These are phyloP conservation scores for Eucalyptus caleyi DNA, from an alignment of 345 rosid genomes.

Conservation along the genomic window DNA sequence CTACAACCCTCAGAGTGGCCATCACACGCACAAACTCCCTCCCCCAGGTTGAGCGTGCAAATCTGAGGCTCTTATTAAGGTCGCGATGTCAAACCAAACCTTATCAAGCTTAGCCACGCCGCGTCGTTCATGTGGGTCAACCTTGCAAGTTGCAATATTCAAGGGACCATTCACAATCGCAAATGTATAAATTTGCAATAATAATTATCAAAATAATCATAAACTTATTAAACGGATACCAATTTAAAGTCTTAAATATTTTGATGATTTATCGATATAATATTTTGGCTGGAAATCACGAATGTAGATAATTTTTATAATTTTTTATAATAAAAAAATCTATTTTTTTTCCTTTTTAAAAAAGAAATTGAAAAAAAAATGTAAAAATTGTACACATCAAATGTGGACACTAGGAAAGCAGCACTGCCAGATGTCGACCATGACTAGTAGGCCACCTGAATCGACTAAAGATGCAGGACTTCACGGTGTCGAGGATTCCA, in stretches of 20 bases:
- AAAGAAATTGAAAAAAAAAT: too few relatives aligned
- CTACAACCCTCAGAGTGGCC: background rate
- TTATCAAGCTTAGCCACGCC: background rate
- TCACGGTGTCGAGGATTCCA: background rate
- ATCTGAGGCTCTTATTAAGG: background rate
- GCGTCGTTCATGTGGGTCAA: background rate
- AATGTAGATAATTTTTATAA: background rate
- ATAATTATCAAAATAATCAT: too few relatives aligned
- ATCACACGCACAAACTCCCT: background rate
- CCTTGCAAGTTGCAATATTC: background rate
- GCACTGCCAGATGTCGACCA: background rate
- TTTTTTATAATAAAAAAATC: too few relatives aligned
- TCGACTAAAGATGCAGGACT: background rate
- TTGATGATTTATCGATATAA: too few relatives aligned
- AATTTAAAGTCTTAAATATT: too few relatives aligned
- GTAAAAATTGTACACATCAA: background rate
- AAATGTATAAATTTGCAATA: background rate
- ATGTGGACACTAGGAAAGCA: background rate
- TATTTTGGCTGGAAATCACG: fast-evolving
- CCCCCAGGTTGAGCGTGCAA: background rate
- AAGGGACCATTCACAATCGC: fast-evolving
- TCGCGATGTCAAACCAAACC: background rate
- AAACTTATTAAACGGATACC: too few relatives aligned
- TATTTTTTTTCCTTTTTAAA: too few relatives aligned
- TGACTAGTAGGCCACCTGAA: background rate